Base-by-base conservation (phyloP, 2,329 filamentous ascomycete species). In the Aspergillus hiratsukae region DNA sequence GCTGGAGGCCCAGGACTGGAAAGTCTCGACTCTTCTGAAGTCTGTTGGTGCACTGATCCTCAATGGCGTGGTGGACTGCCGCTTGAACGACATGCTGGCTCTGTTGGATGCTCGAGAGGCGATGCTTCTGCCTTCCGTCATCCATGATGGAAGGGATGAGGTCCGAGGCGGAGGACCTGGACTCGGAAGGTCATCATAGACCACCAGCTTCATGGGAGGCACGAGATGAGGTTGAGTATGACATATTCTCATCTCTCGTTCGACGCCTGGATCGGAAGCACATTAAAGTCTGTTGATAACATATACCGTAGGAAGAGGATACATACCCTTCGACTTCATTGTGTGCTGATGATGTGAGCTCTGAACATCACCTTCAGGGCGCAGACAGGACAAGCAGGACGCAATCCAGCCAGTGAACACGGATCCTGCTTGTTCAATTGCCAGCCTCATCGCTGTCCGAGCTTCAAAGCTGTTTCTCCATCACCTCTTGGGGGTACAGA, bases 181-280 rank as follows among this genome's bases (percentile, higher is more conserved):
- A 35, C 68, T 68, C 17, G 75, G 74, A 23, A 75, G 66, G 52
- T 75, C 69, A 64, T 77, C 71, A 58, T 75, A 75, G 52, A 76
- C 67, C 43, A 68, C 68, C 59, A 78, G 66, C 62, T 74, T 76
- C 75, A 78, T 79, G 6, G 77, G 76, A 27, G 76, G 72, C 48
- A 78, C 71, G 45, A 77, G 72, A 62, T 74, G 72, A 58, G 78
- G 78, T 62, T 80, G 77, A 53, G 73, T 70, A 55, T 75, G 71
- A 64, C 72, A 76, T 66, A 79, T 66, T 64, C 70, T 65, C 74
- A 78, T 76, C 56, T 76, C 72, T 62, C 74, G 70, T 55, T 78
- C 69, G 43, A 74, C 61, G 45, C 69, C 75, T 77, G 52, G n/a
- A 53, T 28, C 52, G 51, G 51, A 53, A 28, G 45, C 35, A 29